Percentiles rank a stretch among this genome's conserved stretches.
Conservation (phyloP, 352 stramenopile species). For the Elongisporangium prolatum region DNA sequence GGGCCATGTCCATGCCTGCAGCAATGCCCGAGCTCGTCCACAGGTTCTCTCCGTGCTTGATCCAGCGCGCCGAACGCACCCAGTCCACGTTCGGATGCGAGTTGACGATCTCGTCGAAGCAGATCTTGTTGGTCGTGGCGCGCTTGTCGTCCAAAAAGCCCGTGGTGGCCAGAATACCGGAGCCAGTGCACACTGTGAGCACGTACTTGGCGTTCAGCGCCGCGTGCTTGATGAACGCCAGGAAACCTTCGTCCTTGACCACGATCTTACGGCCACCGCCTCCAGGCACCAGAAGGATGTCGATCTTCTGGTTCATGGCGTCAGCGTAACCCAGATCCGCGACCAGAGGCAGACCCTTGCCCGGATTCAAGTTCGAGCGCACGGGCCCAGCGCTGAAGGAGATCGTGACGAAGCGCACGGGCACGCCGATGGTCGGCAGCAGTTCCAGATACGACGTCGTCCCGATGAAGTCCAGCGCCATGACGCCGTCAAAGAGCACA, state of each 20-base stretch:
- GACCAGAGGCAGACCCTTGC: slow-evolving; percentile 31
- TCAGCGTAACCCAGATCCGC: slow-evolving; percentile 24
- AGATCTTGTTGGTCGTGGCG: slow-evolving; percentile 67
- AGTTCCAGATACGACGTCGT: slow-evolving; percentile 54
- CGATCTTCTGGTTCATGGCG: slow-evolving; percentile 21
- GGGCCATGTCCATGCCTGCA: slow-evolving; percentile 57
- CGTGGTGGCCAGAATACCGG: slow-evolving; percentile 32
- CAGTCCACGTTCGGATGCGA: slow-evolving; percentile 34
- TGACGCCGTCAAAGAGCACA: slow-evolving; percentile 52
- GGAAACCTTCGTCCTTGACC: slow-evolving; percentile 29
- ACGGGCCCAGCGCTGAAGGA: slow-evolving; percentile 27
- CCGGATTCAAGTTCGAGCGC: slow-evolving; percentile 20
- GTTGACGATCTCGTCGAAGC: slow-evolving; percentile 27
- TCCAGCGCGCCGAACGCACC: slow-evolving; percentile 54
- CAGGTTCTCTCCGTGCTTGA: slow-evolving; percentile 41
- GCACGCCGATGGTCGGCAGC: slow-evolving; percentile 33
- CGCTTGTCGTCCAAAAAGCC: slow-evolving; percentile 35
- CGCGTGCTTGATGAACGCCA: slow-evolving; percentile 28
- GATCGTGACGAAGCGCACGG: slow-evolving; percentile 51
- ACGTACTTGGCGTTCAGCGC: slow-evolving; percentile 29
- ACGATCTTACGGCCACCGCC: slow-evolving; percentile 21
- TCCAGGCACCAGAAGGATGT: slow-evolving; percentile 43
- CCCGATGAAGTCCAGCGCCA: slow-evolving; percentile 59
- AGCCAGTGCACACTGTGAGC: slow-evolving; percentile 54
- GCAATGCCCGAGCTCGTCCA: slow-evolving; percentile 63